Evolutionary conservation across 129 eudicot genomes (phyloP), one percentile per base, ranked within the genome.

Genomic region (Smallanthus sonchifolius): DNA sequence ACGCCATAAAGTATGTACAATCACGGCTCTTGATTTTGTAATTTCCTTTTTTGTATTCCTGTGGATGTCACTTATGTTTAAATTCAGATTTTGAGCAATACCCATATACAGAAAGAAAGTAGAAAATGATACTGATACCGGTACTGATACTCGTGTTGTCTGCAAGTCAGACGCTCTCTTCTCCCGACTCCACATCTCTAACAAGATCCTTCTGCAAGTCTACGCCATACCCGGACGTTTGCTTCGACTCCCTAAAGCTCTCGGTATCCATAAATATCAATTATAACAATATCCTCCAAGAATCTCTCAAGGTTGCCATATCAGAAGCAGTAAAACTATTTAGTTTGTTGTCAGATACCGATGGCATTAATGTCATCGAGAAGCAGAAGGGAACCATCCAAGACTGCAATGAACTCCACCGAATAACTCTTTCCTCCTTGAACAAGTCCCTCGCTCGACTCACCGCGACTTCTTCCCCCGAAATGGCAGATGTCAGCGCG

Each of bases 331-430:
- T 13, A 16, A 85, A 90, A 75, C 84, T 94, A 70, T 63, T 88
- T n/a, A 20, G 61, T 42, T 52, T 89, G 37, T 49, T 92, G 34
- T 79, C 83, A 39, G 49, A 28, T 16, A 66, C 56, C n/a, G 47
- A 45, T 16, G 62, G 44, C 11, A 52, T 60, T 10, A 75, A 74
- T 7, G 74, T 93, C 75, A 44, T 85, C 7, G 98, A 94, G 69
- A 86, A 78, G 55, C 93, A 88, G n/a, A 80, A 74, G 71, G 98
- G 99, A 17, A 73, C 90, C 8, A 24, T 94, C 65, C 90, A 86
- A 76, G 99, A 94, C 17, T 94, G 99, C 81, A 75, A 73, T 13
- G 86, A 94, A 24, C 92, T 94, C 35, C 99, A 94, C 67, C 87
- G 88, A 34, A 88, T 86, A 65, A 86, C 97, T 17, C 34, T 83